Percentiles rank a stretch among this genome's conserved stretches.
Conservation (phyloP, 2,329 filamentous ascomycete species). For the Aspergillus jensenii region DNA sequence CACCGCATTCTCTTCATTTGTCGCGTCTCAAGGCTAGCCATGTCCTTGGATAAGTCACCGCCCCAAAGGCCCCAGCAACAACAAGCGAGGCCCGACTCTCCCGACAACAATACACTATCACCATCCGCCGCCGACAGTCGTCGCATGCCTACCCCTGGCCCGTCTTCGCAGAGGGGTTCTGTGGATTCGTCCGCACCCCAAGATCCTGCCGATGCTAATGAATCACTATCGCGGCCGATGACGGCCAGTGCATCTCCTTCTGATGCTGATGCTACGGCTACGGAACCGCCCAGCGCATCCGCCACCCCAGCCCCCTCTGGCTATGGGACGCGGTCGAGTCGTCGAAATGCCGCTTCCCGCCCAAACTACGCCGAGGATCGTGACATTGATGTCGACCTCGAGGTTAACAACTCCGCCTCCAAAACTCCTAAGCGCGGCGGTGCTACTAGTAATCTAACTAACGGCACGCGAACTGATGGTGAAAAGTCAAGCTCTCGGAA, state of each 20-base stretch:
- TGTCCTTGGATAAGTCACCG: slow-evolving; percentile 33
- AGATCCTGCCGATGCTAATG: slow-evolving; percentile 31
- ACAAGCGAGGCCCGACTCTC: slow-evolving; percentile 28
- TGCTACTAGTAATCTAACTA: slow-evolving; percentile 25
- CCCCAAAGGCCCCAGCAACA: slow-evolving; percentile 27
- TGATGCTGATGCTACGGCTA: slow-evolving; percentile 36
- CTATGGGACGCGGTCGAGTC: slow-evolving; percentile 93
- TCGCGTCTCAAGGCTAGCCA: slow-evolving; percentile 27
- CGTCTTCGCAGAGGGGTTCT: slow-evolving; percentile 35
- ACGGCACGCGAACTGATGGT: slow-evolving; percentile 35
- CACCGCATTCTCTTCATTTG: slow-evolving; percentile 15
- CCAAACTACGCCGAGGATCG: slow-evolving; percentile 95
- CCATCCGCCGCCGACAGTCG: slow-evolving; percentile 12
- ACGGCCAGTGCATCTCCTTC: slow-evolving; percentile 45
- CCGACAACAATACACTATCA: slow-evolving; percentile 17
- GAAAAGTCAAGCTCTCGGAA: slow-evolving; percentile 45
- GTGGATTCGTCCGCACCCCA: slow-evolving; percentile 21
- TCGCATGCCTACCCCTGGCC: slow-evolving; percentile 28
- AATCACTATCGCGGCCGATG: slow-evolving; percentile 43
- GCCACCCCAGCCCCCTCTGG: slow-evolving; percentile 73
- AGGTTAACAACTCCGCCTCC: slow-evolving; percentile 47
- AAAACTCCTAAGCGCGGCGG: slow-evolving; percentile 35
- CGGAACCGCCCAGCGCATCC: slow-evolving; percentile 40
- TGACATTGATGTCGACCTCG: slow-evolving; percentile 88
- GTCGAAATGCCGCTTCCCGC: slow-evolving; percentile 76